These are phyloP conservation scores for Lentinula sp. DNA, from an alignment of 768 basidiomycete genomes.

Conservation along the genomic window DNA sequence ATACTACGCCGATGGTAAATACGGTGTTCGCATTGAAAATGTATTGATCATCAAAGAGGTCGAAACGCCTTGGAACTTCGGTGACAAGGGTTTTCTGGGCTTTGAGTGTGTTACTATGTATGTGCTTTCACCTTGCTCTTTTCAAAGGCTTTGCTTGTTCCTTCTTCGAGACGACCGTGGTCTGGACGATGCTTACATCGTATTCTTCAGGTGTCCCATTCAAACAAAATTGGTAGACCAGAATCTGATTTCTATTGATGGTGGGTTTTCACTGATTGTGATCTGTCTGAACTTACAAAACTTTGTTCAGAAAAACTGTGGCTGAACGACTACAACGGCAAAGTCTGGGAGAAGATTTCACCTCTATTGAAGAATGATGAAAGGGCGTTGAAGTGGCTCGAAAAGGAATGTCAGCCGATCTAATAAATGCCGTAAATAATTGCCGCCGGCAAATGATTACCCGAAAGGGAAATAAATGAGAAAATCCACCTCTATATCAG, in stretches of 20 bases:
- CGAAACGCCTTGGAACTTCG: conserved; percentile 73
- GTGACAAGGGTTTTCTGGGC: conserved; percentile 74
- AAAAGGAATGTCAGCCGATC: conserved; percentile 39
- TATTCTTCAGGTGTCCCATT: conserved; percentile 65
- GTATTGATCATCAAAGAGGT: conserved; percentile 72
- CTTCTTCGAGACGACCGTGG: conserved; percentile 3
- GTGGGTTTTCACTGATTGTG: conserved; percentile 1
- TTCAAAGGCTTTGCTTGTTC: neutral
- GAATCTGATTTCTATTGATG: conserved; percentile 47
- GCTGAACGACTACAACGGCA: conserved; percentile 80
- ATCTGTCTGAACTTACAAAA: neutral
- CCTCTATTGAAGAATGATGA: conserved; percentile 62
- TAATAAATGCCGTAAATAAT: neutral
- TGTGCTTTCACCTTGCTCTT: conserved; percentile 16
- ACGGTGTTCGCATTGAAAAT: conserved; percentile 91
- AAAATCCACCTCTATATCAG: too few relatives aligned
- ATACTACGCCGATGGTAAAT: conserved; percentile 86
- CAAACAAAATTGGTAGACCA: conserved; percentile 76
- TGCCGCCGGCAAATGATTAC: too few relatives aligned
- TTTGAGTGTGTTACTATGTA: conserved; percentile 89
- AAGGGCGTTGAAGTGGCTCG: conserved; percentile 57
- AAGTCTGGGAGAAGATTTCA: conserved; percentile 65
- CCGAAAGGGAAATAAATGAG: too few relatives aligned
- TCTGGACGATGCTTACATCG: neutral
- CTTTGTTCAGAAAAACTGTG: conserved; percentile 54